Percentiles rank a stretch among this genome's conserved stretches.
Conservation (phyloP, 2,329 filamentous ascomycete genomes). For the Aspergillus sp. region DNA sequence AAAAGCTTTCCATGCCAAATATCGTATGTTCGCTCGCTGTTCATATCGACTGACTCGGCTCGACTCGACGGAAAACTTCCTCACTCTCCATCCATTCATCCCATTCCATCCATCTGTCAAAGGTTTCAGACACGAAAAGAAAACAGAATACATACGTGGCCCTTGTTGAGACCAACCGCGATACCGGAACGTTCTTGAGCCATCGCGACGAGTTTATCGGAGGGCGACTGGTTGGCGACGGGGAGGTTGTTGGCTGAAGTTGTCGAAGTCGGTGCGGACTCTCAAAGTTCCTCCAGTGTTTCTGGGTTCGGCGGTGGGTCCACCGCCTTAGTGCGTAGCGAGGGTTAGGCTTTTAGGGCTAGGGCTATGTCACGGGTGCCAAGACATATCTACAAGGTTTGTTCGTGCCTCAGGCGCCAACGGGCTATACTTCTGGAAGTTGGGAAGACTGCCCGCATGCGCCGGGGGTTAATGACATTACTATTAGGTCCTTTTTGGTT, state of each 20-base stretch:
- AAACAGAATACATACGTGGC: slow-evolving; percentile 59
- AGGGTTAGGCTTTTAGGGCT: slow-evolving; percentile 40
- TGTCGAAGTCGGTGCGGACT: slow-evolving; percentile 21
- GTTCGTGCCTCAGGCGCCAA: slow-evolving; percentile 9
- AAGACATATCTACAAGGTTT: neutral
- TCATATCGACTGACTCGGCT: neutral
- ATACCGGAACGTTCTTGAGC: slow-evolving; percentile 55
- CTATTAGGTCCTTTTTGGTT: neutral
- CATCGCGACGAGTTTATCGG: slow-evolving; percentile 44
- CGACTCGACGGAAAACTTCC: slow-evolving; percentile 15
- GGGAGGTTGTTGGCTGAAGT: slow-evolving; percentile 28
- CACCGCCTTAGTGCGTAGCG: slow-evolving; percentile 33
- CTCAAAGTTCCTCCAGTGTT: neutral
- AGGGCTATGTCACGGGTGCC: slow-evolving; percentile 27
- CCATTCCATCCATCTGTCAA: neutral
- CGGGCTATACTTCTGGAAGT: neutral
- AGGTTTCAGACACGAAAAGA: slow-evolving; percentile 4
- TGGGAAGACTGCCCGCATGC: neutral
- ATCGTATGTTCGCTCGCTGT: neutral
- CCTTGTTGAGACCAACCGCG: slow-evolving; percentile 63
- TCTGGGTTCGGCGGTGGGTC: slow-evolving; percentile 32
- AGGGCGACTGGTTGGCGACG: slow-evolving; percentile 35
- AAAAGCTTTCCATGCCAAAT: neutral
- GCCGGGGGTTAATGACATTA: neutral
- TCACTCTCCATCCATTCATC: slow-evolving; percentile 2